A percentile compares a stretch with the other conserved stretches of the same genome.
These are phyloP conservation scores for Fagus sylvatica DNA, from an alignment of 306 rosid genomes.

Conservation along the genomic window DNA sequence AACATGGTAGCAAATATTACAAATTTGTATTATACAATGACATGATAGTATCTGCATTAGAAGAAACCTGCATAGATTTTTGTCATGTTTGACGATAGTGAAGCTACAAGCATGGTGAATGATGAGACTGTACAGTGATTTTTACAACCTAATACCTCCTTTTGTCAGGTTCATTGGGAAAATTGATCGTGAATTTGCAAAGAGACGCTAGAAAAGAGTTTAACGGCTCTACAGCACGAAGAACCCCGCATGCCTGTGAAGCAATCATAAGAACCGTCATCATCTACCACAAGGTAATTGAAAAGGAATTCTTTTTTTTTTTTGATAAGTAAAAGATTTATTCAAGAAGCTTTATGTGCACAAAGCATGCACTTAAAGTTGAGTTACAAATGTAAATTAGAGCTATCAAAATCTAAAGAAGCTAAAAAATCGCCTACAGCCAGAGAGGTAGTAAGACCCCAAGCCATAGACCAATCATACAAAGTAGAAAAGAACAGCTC, in stretches of 20 bases:
- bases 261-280: constrained; percentile 30
- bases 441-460: no score
- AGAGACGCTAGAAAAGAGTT: constrained; percentile 97
- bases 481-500: no score
- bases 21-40: background rate
- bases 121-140: background rate
- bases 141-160: constrained; percentile 56
- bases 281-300: constrained; percentile 4
- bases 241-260: constrained; percentile 93
- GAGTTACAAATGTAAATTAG: no score
- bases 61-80: background rate
- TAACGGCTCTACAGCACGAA: constrained; percentile 88
- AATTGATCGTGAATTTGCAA: constrained; percentile 93
- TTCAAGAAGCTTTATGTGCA: no score
- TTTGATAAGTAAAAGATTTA: no score
- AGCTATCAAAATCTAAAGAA: no score
- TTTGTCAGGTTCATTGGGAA: constrained; percentile 80
- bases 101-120: background rate
- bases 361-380: no score
- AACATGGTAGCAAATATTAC: background rate
- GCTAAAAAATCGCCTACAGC: no score
- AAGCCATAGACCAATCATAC: no score
- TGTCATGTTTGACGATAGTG: background rate
- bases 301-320: background rate
- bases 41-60: background rate